Evolutionary conservation across 306 rosid genomes (phyloP), one percentile per base, ranked within the genome.

Genomic region (Castanea mollissima): DNA sequence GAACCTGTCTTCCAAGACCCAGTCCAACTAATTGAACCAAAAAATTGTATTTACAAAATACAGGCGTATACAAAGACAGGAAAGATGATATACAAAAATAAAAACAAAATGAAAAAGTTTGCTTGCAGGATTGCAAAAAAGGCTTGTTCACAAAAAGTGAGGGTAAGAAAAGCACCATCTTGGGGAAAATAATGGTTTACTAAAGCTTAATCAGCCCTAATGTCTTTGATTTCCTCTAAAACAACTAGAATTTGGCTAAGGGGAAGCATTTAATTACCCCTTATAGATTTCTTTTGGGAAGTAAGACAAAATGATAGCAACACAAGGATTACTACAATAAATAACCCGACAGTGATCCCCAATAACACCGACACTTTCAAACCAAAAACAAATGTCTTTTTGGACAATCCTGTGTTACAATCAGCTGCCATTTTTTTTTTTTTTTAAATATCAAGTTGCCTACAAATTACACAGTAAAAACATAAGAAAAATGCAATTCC

Each of bases 161-260:
- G 87, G 71, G 90, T 85, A 78, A 78, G 71, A 55, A 87, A 85
- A 56, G 83, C 74, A 14, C 85, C 91, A 25, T 80, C 72, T 38
- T 79, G 88, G 51, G 71, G 78, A 27, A 27, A 41, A 25, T 73
- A 76, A 67, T 80, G 79, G 79, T 87, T 87, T 54, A 97, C 76
- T 14, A 94, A 89, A 72, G 80, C 91, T 58, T 89, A 94, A 92
- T 92, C 98, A 29, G 92, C 87, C 80, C 89, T 83, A 65, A 92
- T 89, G 74, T 90, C 98, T 88, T 91, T 94, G 84, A 92, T 94
- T 86, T 94, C 98, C 44, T 87, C 95, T 2, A 97, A 87, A 78
- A 88, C 92, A 3, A 82, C 88, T 75, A 90, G 76, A 76, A 86
- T 78, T 59, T 78, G 94, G 76, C 78, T 76, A 7, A 88, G 75